phyloP scores from a whole-genome alignment of 73 alveolate species.

The Paramecium sexaurelia region DNA sequence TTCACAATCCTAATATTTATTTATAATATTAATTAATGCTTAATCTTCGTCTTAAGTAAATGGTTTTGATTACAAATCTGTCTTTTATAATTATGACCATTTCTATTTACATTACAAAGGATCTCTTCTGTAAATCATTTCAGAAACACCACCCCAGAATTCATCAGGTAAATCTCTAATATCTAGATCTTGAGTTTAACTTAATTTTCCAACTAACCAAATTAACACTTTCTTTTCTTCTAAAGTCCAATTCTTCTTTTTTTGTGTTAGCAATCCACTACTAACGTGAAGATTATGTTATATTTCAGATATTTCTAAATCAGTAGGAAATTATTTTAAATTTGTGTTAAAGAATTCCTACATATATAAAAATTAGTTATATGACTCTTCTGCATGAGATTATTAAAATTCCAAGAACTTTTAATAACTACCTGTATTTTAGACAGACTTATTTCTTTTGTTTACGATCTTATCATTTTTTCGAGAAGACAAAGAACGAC shows the following conservation, averaged over 20 bases:
- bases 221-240: conserved; percentile 36
- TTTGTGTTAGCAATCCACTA: not conserved
- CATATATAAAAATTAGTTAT: not conserved
- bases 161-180: conserved; percentile 1
- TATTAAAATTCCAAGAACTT: not conserved
- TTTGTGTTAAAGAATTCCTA: not conserved
- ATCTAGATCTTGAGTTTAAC: not conserved
- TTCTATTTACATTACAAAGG: not conserved
- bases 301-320: not conserved
- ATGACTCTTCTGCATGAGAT: not conserved
- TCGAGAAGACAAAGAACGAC: not conserved
- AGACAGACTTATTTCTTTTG: not conserved
- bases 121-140: conserved; percentile 32
- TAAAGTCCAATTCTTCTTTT: conserved; percentile 19
- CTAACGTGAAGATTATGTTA: not conserved
- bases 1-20: not conserved
- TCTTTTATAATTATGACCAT: conserved; percentile 28
- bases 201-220: conserved; percentile 1
- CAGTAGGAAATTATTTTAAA: not conserved
- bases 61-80: not conserved
- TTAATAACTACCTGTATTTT: not conserved
- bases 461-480: not conserved
- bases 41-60: conserved; percentile 8
- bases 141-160: not conserved
- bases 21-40: not conserved